A percentile compares a stretch with the other conserved stretches of the same genome.
phyloP scores from a whole-genome alignment of 1,139 yeast genomes.

The Zygosaccharomyces pseudobailii region DNA sequence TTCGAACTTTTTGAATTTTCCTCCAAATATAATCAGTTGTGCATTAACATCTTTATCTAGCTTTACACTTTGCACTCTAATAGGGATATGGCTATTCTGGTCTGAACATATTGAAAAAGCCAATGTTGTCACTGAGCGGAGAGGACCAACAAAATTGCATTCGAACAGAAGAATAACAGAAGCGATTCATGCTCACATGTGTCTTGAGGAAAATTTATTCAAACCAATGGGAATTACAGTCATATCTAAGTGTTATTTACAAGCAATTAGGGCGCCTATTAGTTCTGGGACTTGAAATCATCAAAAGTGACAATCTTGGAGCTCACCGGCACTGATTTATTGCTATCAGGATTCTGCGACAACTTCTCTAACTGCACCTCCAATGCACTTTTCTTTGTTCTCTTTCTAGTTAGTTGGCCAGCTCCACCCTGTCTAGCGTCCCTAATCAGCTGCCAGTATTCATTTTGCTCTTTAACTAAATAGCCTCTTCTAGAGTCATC shows the following conservation, averaged over 20 bases:
- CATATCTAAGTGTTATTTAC: slow-evolving; percentile 8
- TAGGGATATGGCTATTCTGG: slow-evolving; percentile 53
- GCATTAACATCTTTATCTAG: slow-evolving; percentile 40
- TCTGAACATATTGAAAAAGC: slow-evolving; percentile 69
- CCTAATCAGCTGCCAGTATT: slow-evolving; percentile 30
- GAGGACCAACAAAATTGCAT: slow-evolving; percentile 39
- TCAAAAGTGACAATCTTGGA: slow-evolving; percentile 13
- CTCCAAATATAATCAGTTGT: slow-evolving; percentile 60
- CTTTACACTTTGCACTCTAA: too few relatives aligned
- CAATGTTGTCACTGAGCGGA: slow-evolving; percentile 57
- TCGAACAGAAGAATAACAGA: slow-evolving; percentile 73
- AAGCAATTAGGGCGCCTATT: slow-evolving; percentile 1
- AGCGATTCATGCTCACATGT: slow-evolving; percentile 80
- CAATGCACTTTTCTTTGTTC: slow-evolving; percentile 23
- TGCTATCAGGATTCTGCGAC: slow-evolving; percentile 3
- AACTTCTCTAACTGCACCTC: slow-evolving; percentile 27
- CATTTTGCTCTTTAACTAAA: slow-evolving; percentile 40
- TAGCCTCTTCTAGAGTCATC: slow-evolving; percentile 73
- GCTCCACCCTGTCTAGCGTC: slow-evolving; percentile 25
- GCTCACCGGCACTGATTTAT: slow-evolving; percentile 15
- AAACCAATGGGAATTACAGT: not conserved
- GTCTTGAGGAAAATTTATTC: slow-evolving; percentile 60
- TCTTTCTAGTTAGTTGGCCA: slow-evolving; percentile 15
- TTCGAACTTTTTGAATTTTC: slow-evolving; percentile 75
- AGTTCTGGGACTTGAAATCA: slow-evolving; percentile 9